Base-by-base conservation (phyloP, 2,329 filamentous ascomycete genomes). In the Thielaviopsis populi region DNA sequence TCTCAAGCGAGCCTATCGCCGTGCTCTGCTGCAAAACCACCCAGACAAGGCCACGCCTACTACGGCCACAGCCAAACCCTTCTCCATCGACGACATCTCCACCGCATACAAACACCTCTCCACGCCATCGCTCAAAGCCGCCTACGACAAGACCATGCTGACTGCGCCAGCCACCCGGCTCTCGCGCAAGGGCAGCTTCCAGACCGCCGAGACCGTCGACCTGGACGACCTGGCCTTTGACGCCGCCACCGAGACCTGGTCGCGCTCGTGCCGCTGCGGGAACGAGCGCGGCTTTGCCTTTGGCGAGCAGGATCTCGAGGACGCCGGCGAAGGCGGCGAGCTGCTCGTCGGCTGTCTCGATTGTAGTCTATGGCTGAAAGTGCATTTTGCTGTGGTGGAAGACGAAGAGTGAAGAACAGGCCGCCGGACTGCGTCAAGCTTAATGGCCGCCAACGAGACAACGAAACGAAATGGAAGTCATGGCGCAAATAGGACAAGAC, bases 321-420 rank as follows among this genome's bases (percentile, higher is more conserved):
- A 80, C 69, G 80, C 78, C 46, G 78, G 76, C 56, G 80, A 82
- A 61, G 76, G 80, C 67, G 80, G 83, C 8, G 82, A 84, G 70
- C 72, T 87, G 58, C 76, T 85, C 71, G 83, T 87, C 48, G 84
- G 82, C 11, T 87, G 84, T 69, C 76, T 77, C 64, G 84, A 86
- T 69, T 87, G 84, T 68, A 87, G 84, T 70, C 74, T 87, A 56
- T 87, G 83, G 83, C 71, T 87, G 61, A 79, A 79, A 64, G 82
- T 87, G 43, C 77, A 83, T 61, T 87, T 86, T 75, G 82, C 80
- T 8, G 76, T 84, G 15, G 72, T 83, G 33, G 78, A 74, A 30
- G 73, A 63, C 24, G 46, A 64, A 37, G 61, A 46, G 22, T 43
- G 59, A 59, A 37, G 60, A 43, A 24, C 40, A 24, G 43, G 50